Conservation (phyloP, 2,329 filamentous ascomycete species). For the Metarhizium album region DNA sequence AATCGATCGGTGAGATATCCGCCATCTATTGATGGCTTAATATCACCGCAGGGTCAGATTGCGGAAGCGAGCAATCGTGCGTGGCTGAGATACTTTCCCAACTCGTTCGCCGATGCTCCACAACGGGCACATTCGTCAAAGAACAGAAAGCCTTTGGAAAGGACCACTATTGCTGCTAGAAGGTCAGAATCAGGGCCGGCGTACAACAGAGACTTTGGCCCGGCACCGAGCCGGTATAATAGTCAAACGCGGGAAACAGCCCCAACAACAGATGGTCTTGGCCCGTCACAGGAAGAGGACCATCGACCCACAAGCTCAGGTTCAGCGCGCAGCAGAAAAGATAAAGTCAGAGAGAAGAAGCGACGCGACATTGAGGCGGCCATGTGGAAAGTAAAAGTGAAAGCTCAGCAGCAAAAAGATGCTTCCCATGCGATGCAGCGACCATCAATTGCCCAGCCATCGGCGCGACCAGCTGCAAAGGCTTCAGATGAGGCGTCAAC, state of each 20-base stretch:
- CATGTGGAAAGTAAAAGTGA: conserved; percentile 14
- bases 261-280: conserved; percentile 9
- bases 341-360: conserved; percentile 29
- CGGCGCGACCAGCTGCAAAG: not conserved
- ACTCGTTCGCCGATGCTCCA: not conserved
- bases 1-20: conserved; percentile 7
- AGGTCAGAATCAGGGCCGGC: not conserved
- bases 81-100: not conserved
- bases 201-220: not conserved
- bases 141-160: not conserved
- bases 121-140: not conserved
- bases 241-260: not conserved
- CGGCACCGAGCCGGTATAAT: not conserved
- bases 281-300: conserved; percentile 8
- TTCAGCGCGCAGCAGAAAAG: conserved; percentile 22
- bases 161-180: not conserved
- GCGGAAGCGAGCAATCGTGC: not conserved
- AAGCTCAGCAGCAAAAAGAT: conserved; percentile 7
- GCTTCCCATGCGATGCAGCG: not conserved
- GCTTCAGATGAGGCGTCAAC: not conserved
- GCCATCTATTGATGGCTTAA: conserved; percentile 14
- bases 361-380: conserved; percentile 27
- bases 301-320: conserved; percentile 10
- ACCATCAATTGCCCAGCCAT: not conserved
- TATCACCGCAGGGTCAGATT: conserved; percentile 7